Percentiles rank a stretch among this genome's conserved stretches.
These are phyloP conservation scores for Globisporangium echinulatum DNA, from an alignment of 352 stramenopile genomes.

Conservation along the genomic window DNA sequence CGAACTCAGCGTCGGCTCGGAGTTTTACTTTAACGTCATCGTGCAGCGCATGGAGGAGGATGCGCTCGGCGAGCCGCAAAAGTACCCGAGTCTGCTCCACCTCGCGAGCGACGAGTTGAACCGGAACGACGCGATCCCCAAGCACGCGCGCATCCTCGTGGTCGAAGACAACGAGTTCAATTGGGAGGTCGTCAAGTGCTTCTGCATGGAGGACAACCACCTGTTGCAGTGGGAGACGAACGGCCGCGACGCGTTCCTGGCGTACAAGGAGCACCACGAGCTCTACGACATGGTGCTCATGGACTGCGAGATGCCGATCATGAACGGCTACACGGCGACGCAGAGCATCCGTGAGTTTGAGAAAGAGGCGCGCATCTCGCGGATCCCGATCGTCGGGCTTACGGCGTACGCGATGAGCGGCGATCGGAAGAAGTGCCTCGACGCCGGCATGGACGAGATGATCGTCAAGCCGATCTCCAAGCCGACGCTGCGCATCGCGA, in stretches of 20 bases:
- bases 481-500: constrained; percentile 45
- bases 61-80: constrained; percentile 27
- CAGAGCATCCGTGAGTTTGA: constrained; percentile 70
- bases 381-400: constrained; percentile 79
- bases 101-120: constrained; percentile 4
- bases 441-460: constrained; percentile 83
- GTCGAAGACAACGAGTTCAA: constrained; percentile 90
- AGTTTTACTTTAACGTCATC: constrained; percentile 69
- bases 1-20: constrained; percentile 46
- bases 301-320: constrained; percentile 87
- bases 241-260: constrained; percentile 54
- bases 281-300: constrained; percentile 78
- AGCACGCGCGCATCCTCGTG: constrained; percentile 70
- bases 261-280: constrained; percentile 72
- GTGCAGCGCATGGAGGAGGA: constrained; percentile 46
- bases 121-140: constrained; percentile 34
- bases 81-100: constrained; percentile 34
- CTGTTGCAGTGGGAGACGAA: constrained; percentile 81
- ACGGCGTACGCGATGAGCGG: constrained; percentile 84
- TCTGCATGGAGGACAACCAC: constrained; percentile 77
- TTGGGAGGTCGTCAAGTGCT: constrained; percentile 87
- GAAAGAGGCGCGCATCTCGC: constrained; percentile 47
- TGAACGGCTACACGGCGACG: constrained; percentile 78
- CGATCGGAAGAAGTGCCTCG: constrained; percentile 76
- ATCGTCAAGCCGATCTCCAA: constrained; percentile 85